These are phyloP conservation scores for Crepidotus variabilis DNA, from an alignment of 768 basidiomycete species.

Conservation along the genomic window DNA sequence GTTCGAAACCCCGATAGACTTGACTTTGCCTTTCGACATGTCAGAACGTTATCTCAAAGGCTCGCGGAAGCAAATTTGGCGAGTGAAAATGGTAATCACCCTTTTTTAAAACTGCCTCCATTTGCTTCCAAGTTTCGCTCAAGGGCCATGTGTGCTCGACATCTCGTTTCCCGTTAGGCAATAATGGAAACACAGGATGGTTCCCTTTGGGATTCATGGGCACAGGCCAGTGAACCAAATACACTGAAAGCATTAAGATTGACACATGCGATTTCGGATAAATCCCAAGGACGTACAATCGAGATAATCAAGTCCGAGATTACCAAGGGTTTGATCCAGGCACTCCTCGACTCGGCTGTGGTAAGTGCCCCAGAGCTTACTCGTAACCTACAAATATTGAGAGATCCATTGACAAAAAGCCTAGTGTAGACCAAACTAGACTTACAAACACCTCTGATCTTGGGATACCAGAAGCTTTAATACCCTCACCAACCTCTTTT, in stretches of 20 bases:
- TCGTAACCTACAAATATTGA: slow-evolving; percentile 49
- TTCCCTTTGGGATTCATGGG: slow-evolving; percentile 67
- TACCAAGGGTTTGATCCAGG: slow-evolving; percentile 70
- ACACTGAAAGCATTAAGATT: slow-evolving; percentile 33
- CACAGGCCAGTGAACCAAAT: slow-evolving; percentile 82
- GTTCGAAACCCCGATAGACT: slow-evolving; percentile 73
- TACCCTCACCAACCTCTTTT: slow-evolving; percentile 78
- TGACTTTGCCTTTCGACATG: slow-evolving; percentile 52
- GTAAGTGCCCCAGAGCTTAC: slow-evolving; percentile 67
- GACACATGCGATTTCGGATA: slow-evolving; percentile 11
- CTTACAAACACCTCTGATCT: slow-evolving; percentile 58
- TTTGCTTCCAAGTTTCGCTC: slow-evolving; percentile 76
- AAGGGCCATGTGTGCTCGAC: slow-evolving; percentile 64
- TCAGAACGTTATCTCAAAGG: neutral
- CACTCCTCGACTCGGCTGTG: slow-evolving; percentile 71
- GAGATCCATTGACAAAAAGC: neutral
- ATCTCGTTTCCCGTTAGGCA: slow-evolving; percentile 63
- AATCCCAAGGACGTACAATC: slow-evolving; percentile 50
- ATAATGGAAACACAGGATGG: slow-evolving; percentile 53
- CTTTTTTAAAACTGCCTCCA: slow-evolving; percentile 70
- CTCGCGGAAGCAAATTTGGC: slow-evolving; percentile 2
- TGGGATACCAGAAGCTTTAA: slow-evolving; percentile 72
- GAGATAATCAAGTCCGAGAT: slow-evolving; percentile 82
- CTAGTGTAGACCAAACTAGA: slow-evolving; percentile 5
- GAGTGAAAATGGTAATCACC: slow-evolving; percentile 30